phyloP scores from a whole-genome alignment of 169 alveolate genomes.

The Perkinsus marinus region DNA sequence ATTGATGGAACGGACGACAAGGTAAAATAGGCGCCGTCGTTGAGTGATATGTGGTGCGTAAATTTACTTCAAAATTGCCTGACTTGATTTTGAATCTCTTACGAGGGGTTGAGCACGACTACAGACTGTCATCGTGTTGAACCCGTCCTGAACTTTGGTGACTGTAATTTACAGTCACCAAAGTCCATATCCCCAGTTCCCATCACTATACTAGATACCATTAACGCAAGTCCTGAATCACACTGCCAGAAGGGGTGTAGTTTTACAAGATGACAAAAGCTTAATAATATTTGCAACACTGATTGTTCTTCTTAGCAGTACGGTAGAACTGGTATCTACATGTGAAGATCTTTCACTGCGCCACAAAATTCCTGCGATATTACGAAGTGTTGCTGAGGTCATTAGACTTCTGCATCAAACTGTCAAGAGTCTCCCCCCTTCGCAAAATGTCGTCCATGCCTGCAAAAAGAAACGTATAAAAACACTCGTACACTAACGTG shows the following conservation, averaged over 20 bases:
- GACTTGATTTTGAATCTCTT: no score
- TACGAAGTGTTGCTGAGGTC: constrained; percentile 63
- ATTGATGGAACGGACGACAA: no score
- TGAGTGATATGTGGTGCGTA: no score
- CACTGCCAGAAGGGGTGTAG: background rate
- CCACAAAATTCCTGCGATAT: constrained; percentile 6
- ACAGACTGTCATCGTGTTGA: no score
- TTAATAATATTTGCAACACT: constrained; percentile 68
- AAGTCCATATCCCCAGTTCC: no score
- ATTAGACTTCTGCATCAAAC: constrained; percentile 73
- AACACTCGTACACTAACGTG: background rate
- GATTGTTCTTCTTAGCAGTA: constrained; percentile 74
- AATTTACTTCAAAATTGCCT: no score
- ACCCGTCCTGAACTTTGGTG: no score
- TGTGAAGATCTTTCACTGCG: background rate
- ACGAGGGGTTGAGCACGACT: no score
- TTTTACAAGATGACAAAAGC: background rate
- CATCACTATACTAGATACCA: background rate
- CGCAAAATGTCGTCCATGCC: constrained; percentile 60
- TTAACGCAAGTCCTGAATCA: background rate
- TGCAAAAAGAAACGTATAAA: background rate
- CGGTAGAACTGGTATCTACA: constrained; percentile 59
- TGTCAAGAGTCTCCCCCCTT: constrained; percentile 84
- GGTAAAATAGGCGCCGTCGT: no score
- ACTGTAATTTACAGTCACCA: no score